Base-by-base conservation (phyloP, 371 early-diverging fungal genomes). In the Rhizopus stolonifer region DNA sequence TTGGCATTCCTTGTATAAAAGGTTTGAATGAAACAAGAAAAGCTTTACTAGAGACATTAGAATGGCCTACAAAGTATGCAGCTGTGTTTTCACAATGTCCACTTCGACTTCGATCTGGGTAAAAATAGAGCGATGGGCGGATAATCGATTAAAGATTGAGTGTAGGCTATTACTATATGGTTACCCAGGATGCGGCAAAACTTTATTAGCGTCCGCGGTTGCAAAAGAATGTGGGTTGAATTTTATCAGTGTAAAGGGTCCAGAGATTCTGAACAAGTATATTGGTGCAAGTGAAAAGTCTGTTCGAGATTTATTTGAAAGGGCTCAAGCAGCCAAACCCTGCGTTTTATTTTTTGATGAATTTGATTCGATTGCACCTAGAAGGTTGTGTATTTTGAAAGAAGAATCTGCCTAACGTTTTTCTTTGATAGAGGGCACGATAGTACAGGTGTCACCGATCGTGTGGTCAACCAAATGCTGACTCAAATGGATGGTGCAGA, bases 401-500 rank as follows among this genome's bases (percentile, higher is more conserved):
- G n/a, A n/a, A n/a, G n/a, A n/a, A n/a, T n/a, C n/a, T n/a, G n/a
- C n/a, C n/a, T n/a, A n/a, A n/a, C n/a, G n/a, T n/a, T n/a, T 14
- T 36, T 15, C 46, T 32, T 25, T 18, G 3, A 40, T 56, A 87
- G 92, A 81, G 94, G 93, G 11, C 91, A 91, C 47, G 94, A 94
- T 60, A 90, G 91, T 55, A 91, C 93, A 3, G 94, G 94, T 63
- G 94, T 94, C 8, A 94, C 95, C 3, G 93, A 94, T 65, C 82
- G 95, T 47, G 91, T 97, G 3, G 96, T 99, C 29, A 99, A 99
- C 67, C 95, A 96, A 72, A 81, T 98, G 80, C 66, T 98, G 48
- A 95, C 96, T 2, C 87, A 92, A 57, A 89, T 98, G 91, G 99
- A 98, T 75, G 99, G 99, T 57, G 89, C 97, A 11, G 95, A 96